Conservation (phyloP, 169 alveolate species). For the Cystoisospora suis region DNA sequence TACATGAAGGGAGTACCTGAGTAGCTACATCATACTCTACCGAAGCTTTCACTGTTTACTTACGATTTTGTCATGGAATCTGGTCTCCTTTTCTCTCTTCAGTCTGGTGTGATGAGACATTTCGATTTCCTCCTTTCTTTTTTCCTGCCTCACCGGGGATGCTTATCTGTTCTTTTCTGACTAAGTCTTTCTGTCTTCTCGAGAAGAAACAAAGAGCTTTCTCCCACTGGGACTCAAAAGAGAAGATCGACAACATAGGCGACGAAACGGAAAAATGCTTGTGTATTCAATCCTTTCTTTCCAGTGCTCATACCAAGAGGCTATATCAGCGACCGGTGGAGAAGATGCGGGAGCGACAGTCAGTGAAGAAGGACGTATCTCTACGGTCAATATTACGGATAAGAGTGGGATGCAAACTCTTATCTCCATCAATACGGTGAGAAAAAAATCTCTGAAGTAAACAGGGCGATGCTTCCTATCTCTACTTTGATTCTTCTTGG, state of each 20-base stretch:
- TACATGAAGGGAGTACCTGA: too few species aligned
- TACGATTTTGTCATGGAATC: neutral
- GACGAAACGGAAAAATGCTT: neutral
- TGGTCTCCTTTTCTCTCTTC: neutral
- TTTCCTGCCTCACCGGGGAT: too few species aligned
- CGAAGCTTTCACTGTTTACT: neutral
- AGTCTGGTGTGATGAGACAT: neutral
- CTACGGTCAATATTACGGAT: conserved; percentile 52
- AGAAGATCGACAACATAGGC: neutral
- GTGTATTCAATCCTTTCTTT: too few species aligned
- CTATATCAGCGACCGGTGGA: neutral
- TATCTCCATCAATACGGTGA: conserved; percentile 59
- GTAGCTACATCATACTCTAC: too few species aligned
- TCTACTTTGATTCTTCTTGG: neutral
- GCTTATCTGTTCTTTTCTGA: too few species aligned
- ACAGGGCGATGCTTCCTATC: neutral
- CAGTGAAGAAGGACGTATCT: conserved; percentile 55
- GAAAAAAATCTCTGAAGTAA: too few species aligned
- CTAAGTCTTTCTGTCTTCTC: neutral
- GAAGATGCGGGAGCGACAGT: conserved; percentile 49
- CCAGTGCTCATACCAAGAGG: too few species aligned
- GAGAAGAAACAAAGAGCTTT: neutral
- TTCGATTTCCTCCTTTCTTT: neutral
- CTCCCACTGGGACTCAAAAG: neutral
- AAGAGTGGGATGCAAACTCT: conserved; percentile 54